Evolutionary conservation across 1,139 yeast genomes (phyloP), one percentile per base, ranked within the genome.

Genomic region (Sugiyamaella sp.): DNA sequence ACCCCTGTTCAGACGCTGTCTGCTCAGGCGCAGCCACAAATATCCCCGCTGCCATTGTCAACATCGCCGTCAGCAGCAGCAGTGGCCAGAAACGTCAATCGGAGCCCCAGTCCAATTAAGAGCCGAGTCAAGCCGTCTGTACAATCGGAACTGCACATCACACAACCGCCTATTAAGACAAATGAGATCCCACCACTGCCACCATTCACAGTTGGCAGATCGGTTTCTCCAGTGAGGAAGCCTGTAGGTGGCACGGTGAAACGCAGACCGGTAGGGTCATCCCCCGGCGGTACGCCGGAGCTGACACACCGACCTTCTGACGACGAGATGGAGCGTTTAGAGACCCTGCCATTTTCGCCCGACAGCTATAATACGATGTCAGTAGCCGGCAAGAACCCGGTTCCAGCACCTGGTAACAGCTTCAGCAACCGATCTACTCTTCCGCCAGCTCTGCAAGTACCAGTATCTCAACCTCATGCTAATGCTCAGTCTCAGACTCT

Each of bases 301-400:
- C 24, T 52, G 3, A 24, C 46, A 4, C 56, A 53, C 25, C 41
- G 22, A 6, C 35, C 45, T 4, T 38, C 51, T 19, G 46, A 48
- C 32, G 46, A 51, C 5, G 57, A 49, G 4, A 52, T 47, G 24
- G 54, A 49, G 10, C 9, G 17, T n/a, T 10, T 27, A n/a, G 46
- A 40, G 16, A 39, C 20, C 17, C 40, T 48, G n/a, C 70, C 69
- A 19, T 66, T 65, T 48, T 63, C 67, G 0, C 61, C 69, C 0
- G 67, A 65, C 35, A 57, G 61, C 17, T 66, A 66, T 41, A 50
- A 53, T 25, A 33, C 46, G 20, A 53, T n/a, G 12, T 10, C 49
- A 10, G 14, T 20, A 17, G 43, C 46, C 17, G 21, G 19, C 17
- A 43, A 4, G 46, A 25, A 25, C 29, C 29, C 10, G 49, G 46